Percentiles rank a stretch among this genome's conserved stretches.
phyloP scores from a whole-genome alignment of 371 early-diverging fungal genomes.

The Mucor lusitanicus region DNA sequence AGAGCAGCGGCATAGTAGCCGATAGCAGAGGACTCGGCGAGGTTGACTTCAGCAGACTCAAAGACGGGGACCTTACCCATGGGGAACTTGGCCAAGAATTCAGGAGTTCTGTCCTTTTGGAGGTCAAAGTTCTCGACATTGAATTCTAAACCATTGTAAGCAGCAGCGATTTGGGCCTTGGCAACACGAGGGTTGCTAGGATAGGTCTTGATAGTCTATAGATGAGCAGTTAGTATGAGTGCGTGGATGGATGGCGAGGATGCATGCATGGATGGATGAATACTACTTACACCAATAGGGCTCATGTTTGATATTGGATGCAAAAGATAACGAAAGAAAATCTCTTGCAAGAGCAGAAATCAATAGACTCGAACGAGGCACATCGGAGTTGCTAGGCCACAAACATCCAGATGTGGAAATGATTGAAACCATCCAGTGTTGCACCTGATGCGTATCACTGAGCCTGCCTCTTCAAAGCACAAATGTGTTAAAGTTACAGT shows the following conservation, averaged over 20 bases:
- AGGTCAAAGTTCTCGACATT: conserved; percentile 67
- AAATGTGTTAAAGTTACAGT: too few relatives aligned
- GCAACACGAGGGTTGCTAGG: conserved; percentile 59
- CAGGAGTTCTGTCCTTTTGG: conserved; percentile 64
- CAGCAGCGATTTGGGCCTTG: conserved; percentile 75
- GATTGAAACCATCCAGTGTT: too few relatives aligned
- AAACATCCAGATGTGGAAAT: too few relatives aligned
- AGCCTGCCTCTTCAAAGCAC: too few relatives aligned
- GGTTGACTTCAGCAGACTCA: conserved; percentile 69
- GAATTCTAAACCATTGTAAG: conserved; percentile 74
- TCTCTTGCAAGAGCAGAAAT: too few relatives aligned
- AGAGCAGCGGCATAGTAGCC: conserved; percentile 81
- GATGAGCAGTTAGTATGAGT: conserved; percentile 59
- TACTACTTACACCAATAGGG: conserved; percentile 28
- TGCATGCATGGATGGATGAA: conserved; percentile 53
- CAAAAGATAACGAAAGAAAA: not conserved
- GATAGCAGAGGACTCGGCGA: conserved; percentile 86
- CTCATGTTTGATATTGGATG: conserved; percentile 18
- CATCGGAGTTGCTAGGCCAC: too few relatives aligned
- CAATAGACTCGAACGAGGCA: too few relatives aligned
- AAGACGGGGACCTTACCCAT: conserved; percentile 81
- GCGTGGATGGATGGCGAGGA: conserved; percentile 78
- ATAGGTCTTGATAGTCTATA: conserved; percentile 56
- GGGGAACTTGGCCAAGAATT: conserved; percentile 86
- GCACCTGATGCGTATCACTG: too few relatives aligned